Evolutionary conservation across 106 monocot genomes (phyloP), one percentile per base, ranked within the genome.

Genomic region (Agapanthus africanus): DNA sequence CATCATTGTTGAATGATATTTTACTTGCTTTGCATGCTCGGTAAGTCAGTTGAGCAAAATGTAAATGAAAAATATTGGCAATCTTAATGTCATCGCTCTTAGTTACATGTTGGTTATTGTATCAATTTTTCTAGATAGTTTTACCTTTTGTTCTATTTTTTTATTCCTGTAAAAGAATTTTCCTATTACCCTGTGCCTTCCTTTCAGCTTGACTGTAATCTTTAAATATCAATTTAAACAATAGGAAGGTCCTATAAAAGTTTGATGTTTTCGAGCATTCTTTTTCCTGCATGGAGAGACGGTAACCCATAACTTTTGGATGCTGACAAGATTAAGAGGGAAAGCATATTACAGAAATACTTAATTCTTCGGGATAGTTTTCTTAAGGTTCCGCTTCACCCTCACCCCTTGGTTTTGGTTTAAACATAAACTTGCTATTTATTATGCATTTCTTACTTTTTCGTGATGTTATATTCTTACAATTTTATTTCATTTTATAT

Each of bases 11-110:
- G 68, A 90, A 97, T 81, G 97, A 97, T 73, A 74, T 97, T 37
- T 81, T 97, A 59, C 86, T 97, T 49, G 90, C 92, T 59, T 68
- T 97, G 70, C 97, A 97, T 82, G 97, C 97, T 77, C 86, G 97
- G 54, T 97, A 10, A 7, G 57, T 57, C 61, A 65, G 22, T 39
- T 39, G 23, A 22, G 2, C 64, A 65, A 37, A 23, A 10, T 65
- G 26, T 65, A 37, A 21, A 21, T 11, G 36, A 63, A 63, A 63
- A 37, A 4, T 6, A 11, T 22, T 63, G 15, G 1, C 37, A 63
- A 63, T 15, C 22, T 37, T 36, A 21, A 37, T 18, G 11, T 37
- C 39, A 39, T 65, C 26, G 22, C 14, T 40, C n/a, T n/a, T n/a
- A n/a, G n/a, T 2, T 22, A 65, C 1, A 2, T 15, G 13, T 39